A percentile compares a stretch with the other conserved stretches of the same genome.
These are phyloP conservation scores for Candida ulmi DNA, from an alignment of 805 yeast species.

Conservation along the genomic window DNA sequence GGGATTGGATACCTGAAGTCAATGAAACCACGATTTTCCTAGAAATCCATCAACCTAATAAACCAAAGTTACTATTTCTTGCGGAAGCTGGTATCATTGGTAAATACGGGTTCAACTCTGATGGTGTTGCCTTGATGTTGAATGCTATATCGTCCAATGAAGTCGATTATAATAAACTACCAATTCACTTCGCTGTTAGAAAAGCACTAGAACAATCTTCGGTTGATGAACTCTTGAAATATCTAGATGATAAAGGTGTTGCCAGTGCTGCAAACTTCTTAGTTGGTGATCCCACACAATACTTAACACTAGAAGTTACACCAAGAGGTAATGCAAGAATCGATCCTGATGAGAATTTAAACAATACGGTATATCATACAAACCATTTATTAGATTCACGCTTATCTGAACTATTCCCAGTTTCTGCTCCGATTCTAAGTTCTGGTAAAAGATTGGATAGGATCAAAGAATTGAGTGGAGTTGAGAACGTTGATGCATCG, in stretches of 20 bases:
- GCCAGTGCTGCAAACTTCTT: constrained; percentile 22
- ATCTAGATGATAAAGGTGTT: constrained; percentile 13
- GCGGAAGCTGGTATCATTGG: constrained; percentile 25
- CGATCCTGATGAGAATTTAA: constrained; percentile 6
- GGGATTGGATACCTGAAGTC: constrained; percentile 35
- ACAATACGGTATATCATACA: constrained; percentile 20
- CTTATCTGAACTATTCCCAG: constrained; percentile 4
- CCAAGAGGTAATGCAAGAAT: constrained; percentile 15
- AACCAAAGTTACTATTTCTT: constrained; percentile 20
- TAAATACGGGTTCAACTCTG: constrained; percentile 19
- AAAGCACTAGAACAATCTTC: constrained; percentile 24
- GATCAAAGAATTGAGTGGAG: constrained; percentile 11
- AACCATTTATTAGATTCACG: constrained; percentile 18
- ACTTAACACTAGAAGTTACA: constrained; percentile 17
- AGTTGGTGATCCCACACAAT: constrained; percentile 19
- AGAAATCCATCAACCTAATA: constrained; percentile 18
- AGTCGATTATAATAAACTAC: constrained; percentile 24
- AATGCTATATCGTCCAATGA: constrained; percentile 23
- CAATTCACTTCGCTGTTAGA: constrained; percentile 32
- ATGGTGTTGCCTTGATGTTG: constrained; percentile 17
- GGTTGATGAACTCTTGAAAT: constrained; percentile 13
- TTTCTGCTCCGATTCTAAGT: constrained; percentile 11
- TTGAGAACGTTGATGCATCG: constrained; percentile 7
- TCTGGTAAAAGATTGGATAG: constrained; percentile 14
- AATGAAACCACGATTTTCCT: constrained; percentile 19